A percentile compares a stretch with the other conserved stretches of the same genome.
phyloP scores from a whole-genome alignment of 2,329 filamentous ascomycete genomes.

The Arthrinium puccinioides region DNA sequence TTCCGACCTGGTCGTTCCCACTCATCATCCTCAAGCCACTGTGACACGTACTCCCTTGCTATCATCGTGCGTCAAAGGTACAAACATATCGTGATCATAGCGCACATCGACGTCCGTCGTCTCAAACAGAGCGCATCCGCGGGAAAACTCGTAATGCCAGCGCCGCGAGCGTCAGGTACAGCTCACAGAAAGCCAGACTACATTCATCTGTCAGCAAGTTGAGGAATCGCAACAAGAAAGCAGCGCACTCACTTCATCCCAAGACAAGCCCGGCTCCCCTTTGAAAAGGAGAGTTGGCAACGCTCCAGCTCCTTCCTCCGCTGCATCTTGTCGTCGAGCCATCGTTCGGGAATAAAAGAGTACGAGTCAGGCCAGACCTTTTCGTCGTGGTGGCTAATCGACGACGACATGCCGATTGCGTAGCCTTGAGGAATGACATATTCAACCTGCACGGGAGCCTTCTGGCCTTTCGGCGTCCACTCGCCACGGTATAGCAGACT shows the following conservation, averaged over 20 bases:
- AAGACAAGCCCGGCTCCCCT: conserved; percentile 32
- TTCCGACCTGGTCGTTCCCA: no score
- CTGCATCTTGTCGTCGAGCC: conserved; percentile 24
- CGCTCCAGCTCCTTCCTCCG: conserved; percentile 23
- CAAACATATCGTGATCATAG: conserved; percentile 18
- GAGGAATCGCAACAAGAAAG: background rate
- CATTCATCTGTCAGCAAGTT: background rate
- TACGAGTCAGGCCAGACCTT: conserved; percentile 28
- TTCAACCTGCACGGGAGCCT: background rate
- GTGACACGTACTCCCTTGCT: conserved; percentile 6
- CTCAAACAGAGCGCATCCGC: conserved; percentile 13
- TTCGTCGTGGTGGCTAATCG: conserved; percentile 30
- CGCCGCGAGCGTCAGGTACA: conserved; percentile 12
- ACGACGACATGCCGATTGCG: conserved; percentile 28
- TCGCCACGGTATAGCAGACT: conserved; percentile 16
- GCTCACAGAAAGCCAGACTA: conserved; percentile 16
- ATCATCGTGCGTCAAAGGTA: conserved; percentile 7
- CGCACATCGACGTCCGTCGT: conserved; percentile 14
- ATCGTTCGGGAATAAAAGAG: conserved; percentile 31
- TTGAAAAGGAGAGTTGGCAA: conserved; percentile 33
- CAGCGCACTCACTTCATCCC: conserved; percentile 26
- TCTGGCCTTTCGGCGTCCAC: background rate
- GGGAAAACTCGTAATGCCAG: conserved; percentile 15
- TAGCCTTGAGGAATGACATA: conserved; percentile 27
- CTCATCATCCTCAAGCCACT: background rate